Evolutionary conservation across 768 basidiomycete genomes (phyloP), one percentile per base, ranked within the genome.

Genomic region (Rhodotorula kratochvilovae): DNA sequence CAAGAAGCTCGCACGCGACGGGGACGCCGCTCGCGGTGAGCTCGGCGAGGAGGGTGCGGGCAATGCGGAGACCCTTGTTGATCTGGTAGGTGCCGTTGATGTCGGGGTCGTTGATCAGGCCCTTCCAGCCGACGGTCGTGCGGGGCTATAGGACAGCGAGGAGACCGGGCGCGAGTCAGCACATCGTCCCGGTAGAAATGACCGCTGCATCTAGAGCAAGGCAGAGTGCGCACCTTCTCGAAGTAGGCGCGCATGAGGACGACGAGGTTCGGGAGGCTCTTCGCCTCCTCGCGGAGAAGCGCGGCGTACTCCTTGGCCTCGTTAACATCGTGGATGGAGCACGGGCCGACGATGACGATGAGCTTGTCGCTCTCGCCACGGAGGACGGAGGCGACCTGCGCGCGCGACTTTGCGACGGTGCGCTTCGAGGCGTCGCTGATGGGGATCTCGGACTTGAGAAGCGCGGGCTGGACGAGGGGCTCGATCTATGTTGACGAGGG

Each of bases 161-260:
- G 51, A 19, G 12, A 31, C 5, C 23, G 29, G 33, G 42, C 1
- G 19, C 1, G 45, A 7, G 45, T 23, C 45, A 46, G 45, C 17
- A 19, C 19, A 7, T 46, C 45, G 45, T 21, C 45, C 19, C 15
- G 45, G 15, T n/a, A n/a, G 21, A 7, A 46, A 7, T 2, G 45
- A 23, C 19, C 15, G 4, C 4, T 6, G 45, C 4, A 46, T 46
- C 36, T 12, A 5, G 39, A 15, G 13, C 17, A 17, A 39, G 23
- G 50, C 53, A 55, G 43, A 43, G 3, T 11, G 29, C 76, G 66
- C 7, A 78, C 78, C 76, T 92, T 80, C 78, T 94, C 92, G 91
- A 76, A 97, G 85, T 98, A 98, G 66, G 91, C 88, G 53, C 96
- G 86, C 96, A 99, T 99, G 80, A 98, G 82, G 79, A 99, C 89